A percentile compares a stretch with the other conserved stretches of the same genome.
These are phyloP conservation scores for Eucalyptus guilfoylei DNA, from an alignment of 345 rosid species.

Conservation along the genomic window DNA sequence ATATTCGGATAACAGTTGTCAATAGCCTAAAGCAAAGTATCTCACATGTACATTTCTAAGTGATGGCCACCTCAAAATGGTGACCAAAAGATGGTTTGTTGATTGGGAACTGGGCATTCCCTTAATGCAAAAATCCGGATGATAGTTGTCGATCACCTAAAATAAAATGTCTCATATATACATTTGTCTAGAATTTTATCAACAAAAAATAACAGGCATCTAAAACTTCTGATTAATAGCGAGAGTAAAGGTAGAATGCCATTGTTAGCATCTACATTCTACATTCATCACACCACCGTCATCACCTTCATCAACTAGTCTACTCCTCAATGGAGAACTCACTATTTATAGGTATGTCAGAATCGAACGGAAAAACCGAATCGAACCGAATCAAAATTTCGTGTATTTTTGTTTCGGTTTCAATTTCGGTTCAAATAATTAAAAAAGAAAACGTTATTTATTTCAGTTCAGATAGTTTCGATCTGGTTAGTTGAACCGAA, in stretches of 20 bases:
- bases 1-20: neutral
- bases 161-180: neutral
- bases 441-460: no score
- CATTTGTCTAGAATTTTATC: neutral
- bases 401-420: no score
- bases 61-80: neutral
- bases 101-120: neutral
- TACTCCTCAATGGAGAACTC: neutral
- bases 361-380: no score
- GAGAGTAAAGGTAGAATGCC: neutral
- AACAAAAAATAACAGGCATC: neutral
- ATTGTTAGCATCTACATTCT: no score
- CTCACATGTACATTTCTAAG: neutral
- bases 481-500: no score
- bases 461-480: accelerated
- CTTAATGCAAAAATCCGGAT: neutral
- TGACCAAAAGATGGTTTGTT: neutral
- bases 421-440: no score
- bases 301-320: neutral
- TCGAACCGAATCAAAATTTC: accelerated
- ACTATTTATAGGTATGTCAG: neutral
- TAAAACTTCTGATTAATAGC: neutral
- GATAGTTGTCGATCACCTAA: neutral
- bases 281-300: neutral
- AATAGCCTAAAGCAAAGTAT: neutral